These are phyloP conservation scores for Aspergillus tubingensis DNA, from an alignment of 2,329 filamentous ascomycete genomes.

Conservation along the genomic window DNA sequence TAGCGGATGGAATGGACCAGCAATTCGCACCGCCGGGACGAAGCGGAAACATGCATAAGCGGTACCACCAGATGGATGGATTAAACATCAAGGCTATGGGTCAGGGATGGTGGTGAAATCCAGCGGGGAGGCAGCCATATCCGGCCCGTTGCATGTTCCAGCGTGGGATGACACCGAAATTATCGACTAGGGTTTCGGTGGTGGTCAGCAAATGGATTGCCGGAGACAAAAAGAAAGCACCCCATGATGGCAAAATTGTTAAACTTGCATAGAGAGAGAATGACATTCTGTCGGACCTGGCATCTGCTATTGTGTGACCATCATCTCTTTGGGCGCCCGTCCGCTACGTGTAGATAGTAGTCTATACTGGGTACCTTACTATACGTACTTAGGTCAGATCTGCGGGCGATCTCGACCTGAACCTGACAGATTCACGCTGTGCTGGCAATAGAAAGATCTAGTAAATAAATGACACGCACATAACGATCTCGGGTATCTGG, in stretches of 20 bases:
- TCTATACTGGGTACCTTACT: background rate
- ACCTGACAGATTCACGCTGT: background rate
- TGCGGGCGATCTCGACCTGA: background rate
- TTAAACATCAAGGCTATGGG: background rate
- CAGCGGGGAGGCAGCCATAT: background rate
- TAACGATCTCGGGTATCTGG: background rate
- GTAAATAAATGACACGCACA: background rate
- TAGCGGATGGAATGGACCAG: background rate
- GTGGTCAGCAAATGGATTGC: background rate
- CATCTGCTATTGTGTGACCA: background rate
- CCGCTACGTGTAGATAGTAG: background rate
- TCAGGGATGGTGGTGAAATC: background rate
- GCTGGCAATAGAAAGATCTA: slow-evolving; percentile 1
- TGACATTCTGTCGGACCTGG: background rate
- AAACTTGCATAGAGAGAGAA: background rate
- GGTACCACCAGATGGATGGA: background rate
- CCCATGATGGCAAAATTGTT: background rate
- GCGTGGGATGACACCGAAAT: slow-evolving; percentile 8
- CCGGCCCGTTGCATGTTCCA: slow-evolving; percentile 6
- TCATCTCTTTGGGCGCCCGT: background rate
- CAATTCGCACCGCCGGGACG: background rate
- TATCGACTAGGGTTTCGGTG: background rate
- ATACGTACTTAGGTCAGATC: background rate
- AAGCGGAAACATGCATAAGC: slow-evolving; percentile 9
- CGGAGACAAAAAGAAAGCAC: background rate